Base-by-base conservation (phyloP, 352 stramenopile genomes). In the Phytopythium aichiense region DNA sequence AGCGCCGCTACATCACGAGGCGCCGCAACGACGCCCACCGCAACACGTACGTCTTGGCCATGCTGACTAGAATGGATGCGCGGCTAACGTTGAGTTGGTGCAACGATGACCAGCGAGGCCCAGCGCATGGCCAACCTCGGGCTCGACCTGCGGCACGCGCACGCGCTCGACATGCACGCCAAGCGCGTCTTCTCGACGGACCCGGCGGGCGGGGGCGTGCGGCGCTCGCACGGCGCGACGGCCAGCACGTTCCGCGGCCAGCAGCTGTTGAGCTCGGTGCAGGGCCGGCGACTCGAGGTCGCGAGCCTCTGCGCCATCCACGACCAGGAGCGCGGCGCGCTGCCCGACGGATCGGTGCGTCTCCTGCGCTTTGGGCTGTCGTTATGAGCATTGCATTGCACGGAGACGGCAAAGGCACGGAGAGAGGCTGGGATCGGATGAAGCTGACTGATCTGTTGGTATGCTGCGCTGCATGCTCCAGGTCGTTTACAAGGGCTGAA, bases 41-140 rank as follows among this genome's bases (percentile, higher is more conserved):
- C 13, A 87, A 72, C 51, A 83, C 73, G 83, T 90, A 72, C 53
- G 74, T 48, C 2, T 16, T 31, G 16, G 43, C 2, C 3, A 20
- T 15, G 3, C 11, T 45, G 50, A 15, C 0, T 23, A 15, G 6
- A 25, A 12, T 49, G 7, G 9, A 5, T 25, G 20, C 20, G 20
- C 4, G 18, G 3, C 42, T 49, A n/a, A 49, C n/a, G 30, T 63
- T 16, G 30, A 64, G 42, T 56, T 60, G 53, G 13, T 53, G 52
- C 42, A 31, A 42, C n/a, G 49, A 15, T 28, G 43, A 23, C 50
- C 59, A 92, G 81, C 12, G 83, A 92, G 61, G 56, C 67, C 16
- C 83, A 91, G 66, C 77, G 83, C n/a, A 73, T 92, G 60, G 81
- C 76, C 59, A 92, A 89, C 40, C 58, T 92, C 20, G 75, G 69